Percentiles rank a stretch among this genome's conserved stretches.
These are phyloP conservation scores for Cryptococcus sp. DNA, from an alignment of 1,284 basidiomycete genomes.

Conservation along the genomic window DNA sequence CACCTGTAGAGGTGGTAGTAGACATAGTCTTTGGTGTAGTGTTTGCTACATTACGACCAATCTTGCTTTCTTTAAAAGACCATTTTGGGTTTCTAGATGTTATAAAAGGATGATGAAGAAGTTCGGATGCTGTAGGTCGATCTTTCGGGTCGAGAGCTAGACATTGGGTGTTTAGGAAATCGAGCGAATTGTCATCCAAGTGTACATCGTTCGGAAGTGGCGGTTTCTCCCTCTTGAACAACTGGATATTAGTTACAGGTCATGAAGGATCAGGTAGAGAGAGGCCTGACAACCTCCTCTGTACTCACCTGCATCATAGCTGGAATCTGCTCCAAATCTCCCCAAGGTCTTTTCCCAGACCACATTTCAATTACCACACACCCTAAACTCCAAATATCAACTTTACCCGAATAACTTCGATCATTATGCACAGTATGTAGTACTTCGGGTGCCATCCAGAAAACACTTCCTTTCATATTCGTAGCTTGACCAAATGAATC, in stretches of 20 bases:
- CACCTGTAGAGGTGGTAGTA: neutral
- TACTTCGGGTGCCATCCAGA: constrained; percentile 99
- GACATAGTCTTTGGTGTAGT: constrained; percentile 10
- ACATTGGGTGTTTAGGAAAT: constrained; percentile 82
- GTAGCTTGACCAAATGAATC: constrained; percentile 69
- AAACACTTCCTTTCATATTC: constrained; percentile 93
- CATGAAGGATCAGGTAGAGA: neutral
- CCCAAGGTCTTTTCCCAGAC: constrained; percentile 91
- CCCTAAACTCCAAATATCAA: constrained; percentile 97
- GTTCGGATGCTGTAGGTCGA: constrained; percentile 76
- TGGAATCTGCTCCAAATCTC: constrained; percentile 77
- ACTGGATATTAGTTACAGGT: neutral
- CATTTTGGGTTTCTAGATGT: constrained; percentile 63
- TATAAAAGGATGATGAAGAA: constrained; percentile 81
- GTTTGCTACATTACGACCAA: constrained; percentile 41
- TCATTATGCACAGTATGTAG: constrained; percentile 55
- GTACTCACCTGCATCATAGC: constrained; percentile 85
- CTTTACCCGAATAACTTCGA: constrained; percentile 87
- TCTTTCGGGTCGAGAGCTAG: constrained; percentile 85
- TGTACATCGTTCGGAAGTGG: constrained; percentile 80
- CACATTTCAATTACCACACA: constrained; percentile 99
- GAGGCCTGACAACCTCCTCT: neutral
- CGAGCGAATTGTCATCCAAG: constrained; percentile 69
- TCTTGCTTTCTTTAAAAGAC: constrained; percentile 54
- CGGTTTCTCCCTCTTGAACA: constrained; percentile 49